phyloP scores from a whole-genome alignment of 129 eudicot species.

The Artemisia annua region DNA sequence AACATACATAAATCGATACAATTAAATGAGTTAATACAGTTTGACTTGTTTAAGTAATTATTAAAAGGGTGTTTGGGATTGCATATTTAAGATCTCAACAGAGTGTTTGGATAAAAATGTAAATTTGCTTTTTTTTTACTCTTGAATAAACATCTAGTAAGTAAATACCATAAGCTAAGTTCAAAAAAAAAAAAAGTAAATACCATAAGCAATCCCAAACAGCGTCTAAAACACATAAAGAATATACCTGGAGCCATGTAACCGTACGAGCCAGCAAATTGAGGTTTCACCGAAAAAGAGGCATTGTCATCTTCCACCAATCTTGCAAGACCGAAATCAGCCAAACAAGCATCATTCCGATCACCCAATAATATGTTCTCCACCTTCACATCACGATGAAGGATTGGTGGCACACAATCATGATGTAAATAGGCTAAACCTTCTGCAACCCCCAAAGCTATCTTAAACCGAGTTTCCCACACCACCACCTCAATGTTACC shows the following conservation, averaged over 20 bases:
- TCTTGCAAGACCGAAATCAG: constrained; percentile 93
- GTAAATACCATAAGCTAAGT: neutral
- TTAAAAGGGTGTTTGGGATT: neutral
- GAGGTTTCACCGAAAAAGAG: constrained; percentile 61
- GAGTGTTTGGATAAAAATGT: too few species aligned
- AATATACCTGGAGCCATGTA: constrained; percentile 92
- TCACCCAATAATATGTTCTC: constrained; percentile 82
- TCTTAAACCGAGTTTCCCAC: constrained; percentile 83
- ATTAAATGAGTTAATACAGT: neutral
- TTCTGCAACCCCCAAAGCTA: constrained; percentile 88
- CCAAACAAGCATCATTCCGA: constrained; percentile 72
- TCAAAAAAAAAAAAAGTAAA: too few species aligned
- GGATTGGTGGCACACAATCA: constrained; percentile 81
- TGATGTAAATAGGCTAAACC: constrained; percentile 92
- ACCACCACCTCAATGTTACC: constrained; percentile 48
- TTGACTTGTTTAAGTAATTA: neutral
- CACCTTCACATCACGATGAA: constrained; percentile 89
- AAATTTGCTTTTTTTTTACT: too few species aligned
- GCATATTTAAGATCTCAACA: too few species aligned
- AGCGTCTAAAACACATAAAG: too few species aligned
- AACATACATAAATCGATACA: neutral
- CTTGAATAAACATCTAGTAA: too few species aligned
- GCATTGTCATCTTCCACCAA: constrained; percentile 62
- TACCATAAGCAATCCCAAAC: neutral
- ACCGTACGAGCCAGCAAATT: constrained; percentile 93